Conservation (phyloP, 345 rosid species). For the Camelina hispida region DNA sequence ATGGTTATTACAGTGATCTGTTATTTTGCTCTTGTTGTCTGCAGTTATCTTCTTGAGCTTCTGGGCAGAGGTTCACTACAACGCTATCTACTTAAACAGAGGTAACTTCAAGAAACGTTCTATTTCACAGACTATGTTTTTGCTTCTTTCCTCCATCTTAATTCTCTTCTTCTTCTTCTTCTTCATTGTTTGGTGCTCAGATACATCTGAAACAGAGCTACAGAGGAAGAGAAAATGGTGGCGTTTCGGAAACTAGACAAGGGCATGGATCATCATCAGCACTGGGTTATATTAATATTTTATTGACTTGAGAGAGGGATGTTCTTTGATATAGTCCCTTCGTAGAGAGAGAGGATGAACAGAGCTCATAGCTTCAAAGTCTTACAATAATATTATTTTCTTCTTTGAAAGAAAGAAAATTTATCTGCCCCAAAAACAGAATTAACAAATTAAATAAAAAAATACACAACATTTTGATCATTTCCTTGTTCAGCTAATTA, state of each 20-base stretch:
- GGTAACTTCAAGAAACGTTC: conserved; percentile 43
- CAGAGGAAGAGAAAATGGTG: conserved; percentile 80
- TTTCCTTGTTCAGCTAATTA: not conserved
- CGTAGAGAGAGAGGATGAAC: conserved; percentile 37
- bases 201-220: conserved; percentile 49
- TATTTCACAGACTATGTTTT: not conserved
- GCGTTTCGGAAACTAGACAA: conserved; percentile 62
- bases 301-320: conserved; percentile 39
- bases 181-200: conserved; percentile 30
- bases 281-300: conserved; percentile 28
- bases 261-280: conserved; percentile 25
- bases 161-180: not conserved
- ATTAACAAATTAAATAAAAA: conserved; percentile 21
- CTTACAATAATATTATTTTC: conserved; percentile 42
- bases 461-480: not conserved
- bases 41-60: conserved; percentile 86
- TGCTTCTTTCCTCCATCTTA: not conserved
- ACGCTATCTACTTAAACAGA: conserved; percentile 75
- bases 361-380: conserved; percentile 34
- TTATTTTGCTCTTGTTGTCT: conserved; percentile 23
- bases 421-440: not conserved
- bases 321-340: conserved; percentile 24
- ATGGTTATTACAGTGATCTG: conserved; percentile 10
- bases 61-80: conserved; percentile 99
- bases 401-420: conserved; percentile 28